phyloP scores from a whole-genome alignment of 768 basidiomycete genomes.

The Lentinula guzmanii region DNA sequence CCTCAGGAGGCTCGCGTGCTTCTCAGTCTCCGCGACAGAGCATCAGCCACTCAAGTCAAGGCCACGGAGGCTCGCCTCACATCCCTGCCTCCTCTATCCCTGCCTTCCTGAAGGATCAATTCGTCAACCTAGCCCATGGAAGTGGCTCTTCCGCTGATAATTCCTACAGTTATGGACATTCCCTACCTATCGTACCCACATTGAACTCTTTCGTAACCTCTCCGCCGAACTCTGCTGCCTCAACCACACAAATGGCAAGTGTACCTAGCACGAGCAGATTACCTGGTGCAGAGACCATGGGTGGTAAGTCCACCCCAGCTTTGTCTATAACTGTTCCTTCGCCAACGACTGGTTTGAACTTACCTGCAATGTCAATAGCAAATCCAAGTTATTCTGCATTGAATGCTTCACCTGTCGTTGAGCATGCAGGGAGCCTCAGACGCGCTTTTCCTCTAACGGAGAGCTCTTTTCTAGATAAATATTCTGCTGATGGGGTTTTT shows the following conservation, averaged over 20 bases:
- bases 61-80: constrained; percentile 3
- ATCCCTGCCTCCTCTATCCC: constrained; percentile 3
- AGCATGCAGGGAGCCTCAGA: not conserved
- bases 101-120: constrained; percentile 6
- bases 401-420: not conserved
- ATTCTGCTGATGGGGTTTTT: constrained; percentile 12
- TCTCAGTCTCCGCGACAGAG: constrained; percentile 1
- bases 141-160: not conserved
- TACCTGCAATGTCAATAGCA: constrained; percentile 3
- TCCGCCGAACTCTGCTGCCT: not conserved
- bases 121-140: not conserved
- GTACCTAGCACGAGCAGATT: not conserved
- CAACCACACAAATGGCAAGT: not conserved
- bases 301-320: not conserved
- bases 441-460: constrained; percentile 10
- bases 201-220: not conserved
- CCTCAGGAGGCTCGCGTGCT: not conserved
- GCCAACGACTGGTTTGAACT: not conserved
- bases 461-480: constrained; percentile 13
- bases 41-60: not conserved
- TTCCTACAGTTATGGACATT: not conserved
- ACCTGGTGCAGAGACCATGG: not conserved
- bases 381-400: not conserved
- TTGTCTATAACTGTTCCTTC: constrained; percentile 3
- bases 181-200: not conserved